phyloP scores from a whole-genome alignment of 495 filamentous ascomycete species.

The Poronia punctata region DNA sequence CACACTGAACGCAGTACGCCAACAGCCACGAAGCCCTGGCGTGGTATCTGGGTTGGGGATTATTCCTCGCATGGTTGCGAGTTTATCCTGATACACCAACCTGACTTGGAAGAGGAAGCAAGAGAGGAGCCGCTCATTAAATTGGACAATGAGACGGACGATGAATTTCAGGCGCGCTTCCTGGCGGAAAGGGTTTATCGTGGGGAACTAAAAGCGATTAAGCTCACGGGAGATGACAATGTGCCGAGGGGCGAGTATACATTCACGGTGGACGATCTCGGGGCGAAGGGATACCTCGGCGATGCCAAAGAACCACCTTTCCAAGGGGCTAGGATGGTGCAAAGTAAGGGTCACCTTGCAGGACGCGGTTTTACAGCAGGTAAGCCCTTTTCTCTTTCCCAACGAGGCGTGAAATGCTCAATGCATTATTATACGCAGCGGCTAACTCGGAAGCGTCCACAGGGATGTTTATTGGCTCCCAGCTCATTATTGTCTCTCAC shows the following conservation, averaged over 20 bases:
- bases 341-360: slow-evolving; percentile 70
- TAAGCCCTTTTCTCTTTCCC: slow-evolving; percentile 34
- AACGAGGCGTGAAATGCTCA: no score
- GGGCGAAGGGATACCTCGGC: slow-evolving; percentile 45
- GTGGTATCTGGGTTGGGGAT: slow-evolving; percentile 89
- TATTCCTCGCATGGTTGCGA: slow-evolving; percentile 86
- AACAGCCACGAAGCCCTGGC: slow-evolving; percentile 69
- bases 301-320: slow-evolving; percentile 64
- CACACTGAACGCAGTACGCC: slow-evolving; percentile 55
- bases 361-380: slow-evolving; percentile 59
- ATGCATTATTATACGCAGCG: neutral
- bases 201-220: slow-evolving; percentile 70
- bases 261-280: slow-evolving; percentile 72
- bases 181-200: slow-evolving; percentile 35
- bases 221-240: slow-evolving; percentile 85
- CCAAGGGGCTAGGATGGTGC: slow-evolving; percentile 66
- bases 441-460: slow-evolving; percentile 2
- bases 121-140: slow-evolving; percentile 22
- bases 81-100: slow-evolving; percentile 73
- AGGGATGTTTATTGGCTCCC: slow-evolving; percentile 67
- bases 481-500: slow-evolving; percentile 73
- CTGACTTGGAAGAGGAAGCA: slow-evolving; percentile 34
- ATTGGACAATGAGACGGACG: slow-evolving; percentile 30
- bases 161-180: slow-evolving; percentile 32
- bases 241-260: slow-evolving; percentile 79